Conservation (phyloP, 2,329 filamentous ascomycete genomes). For the Pyrenophora teres region DNA sequence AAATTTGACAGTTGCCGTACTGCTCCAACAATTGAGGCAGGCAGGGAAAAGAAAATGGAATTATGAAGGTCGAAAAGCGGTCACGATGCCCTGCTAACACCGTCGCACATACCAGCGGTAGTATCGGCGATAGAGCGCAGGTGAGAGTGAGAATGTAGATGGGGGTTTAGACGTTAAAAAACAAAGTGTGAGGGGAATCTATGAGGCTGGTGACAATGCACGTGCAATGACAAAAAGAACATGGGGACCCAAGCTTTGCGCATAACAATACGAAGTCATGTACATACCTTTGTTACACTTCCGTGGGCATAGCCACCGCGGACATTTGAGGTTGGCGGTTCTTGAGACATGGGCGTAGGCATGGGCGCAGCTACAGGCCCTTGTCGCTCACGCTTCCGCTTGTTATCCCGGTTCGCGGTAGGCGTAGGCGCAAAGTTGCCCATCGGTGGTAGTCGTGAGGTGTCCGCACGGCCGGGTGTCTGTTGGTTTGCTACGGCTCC, state of each 20-base stretch:
- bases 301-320: conserved; percentile 37
- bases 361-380: conserved; percentile 50
- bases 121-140: background rate
- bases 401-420: conserved; percentile 85
- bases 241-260: conserved; percentile 1
- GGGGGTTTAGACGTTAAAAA: background rate
- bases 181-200: background rate
- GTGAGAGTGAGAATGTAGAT: background rate
- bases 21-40: background rate
- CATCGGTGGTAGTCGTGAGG: conserved; percentile 75
- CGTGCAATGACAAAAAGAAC: conserved; percentile 9
- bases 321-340: conserved; percentile 41
- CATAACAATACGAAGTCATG: conserved; percentile 2
- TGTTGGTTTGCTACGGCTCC: conserved; percentile 53
- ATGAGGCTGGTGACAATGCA: conserved; percentile 4
- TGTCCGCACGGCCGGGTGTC: conserved; percentile 52
- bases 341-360: conserved; percentile 40
- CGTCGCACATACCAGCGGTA: background rate
- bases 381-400: conserved; percentile 75
- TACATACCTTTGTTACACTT: conserved; percentile 40
- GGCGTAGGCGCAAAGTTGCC: conserved; percentile 89
- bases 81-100: background rate
- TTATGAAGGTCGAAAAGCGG: background rate
- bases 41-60: background rate
- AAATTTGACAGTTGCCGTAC: background rate